Evolutionary conservation across 169 alveolate genomes (phyloP).

Genomic region (Amoebophrya sp.): DNA sequence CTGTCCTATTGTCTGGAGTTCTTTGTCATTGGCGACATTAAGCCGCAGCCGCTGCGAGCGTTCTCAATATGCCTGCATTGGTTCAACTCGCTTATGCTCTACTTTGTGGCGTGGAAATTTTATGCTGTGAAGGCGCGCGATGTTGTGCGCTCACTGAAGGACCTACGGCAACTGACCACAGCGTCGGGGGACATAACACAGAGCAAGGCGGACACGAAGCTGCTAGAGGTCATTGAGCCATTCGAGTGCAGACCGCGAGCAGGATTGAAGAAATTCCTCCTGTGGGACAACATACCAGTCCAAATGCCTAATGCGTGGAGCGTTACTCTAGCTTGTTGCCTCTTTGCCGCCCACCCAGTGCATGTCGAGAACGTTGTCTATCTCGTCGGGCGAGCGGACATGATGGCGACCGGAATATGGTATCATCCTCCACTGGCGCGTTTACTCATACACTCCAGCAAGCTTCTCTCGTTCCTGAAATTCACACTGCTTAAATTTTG

Average conservation of each 20-base stretch:
- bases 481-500: no score
- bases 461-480: no score
- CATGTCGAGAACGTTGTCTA: constrained; percentile 7
- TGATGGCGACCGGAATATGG: not conserved
- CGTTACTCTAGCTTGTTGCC: not conserved
- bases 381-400: constrained; percentile 9
- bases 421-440: no score
- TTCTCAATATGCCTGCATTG: not conserved
- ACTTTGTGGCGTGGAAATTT: not conserved
- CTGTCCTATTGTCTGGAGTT: constrained; percentile 41
- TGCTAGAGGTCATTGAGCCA: no score
- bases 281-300: not conserved
- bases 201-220: not conserved
- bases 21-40: constrained; percentile 33
- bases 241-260: no score
- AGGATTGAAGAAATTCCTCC: not conserved
- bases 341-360: constrained; percentile 4
- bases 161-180: not conserved
- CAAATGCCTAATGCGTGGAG: not conserved
- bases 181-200: not conserved
- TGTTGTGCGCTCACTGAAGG: not conserved
- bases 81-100: not conserved
- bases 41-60: constrained; percentile 43
- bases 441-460: no score
- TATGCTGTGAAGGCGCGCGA: not conserved